Base-by-base conservation (phyloP, 805 yeast genomes). In the Yamadazyma philogaea region DNA sequence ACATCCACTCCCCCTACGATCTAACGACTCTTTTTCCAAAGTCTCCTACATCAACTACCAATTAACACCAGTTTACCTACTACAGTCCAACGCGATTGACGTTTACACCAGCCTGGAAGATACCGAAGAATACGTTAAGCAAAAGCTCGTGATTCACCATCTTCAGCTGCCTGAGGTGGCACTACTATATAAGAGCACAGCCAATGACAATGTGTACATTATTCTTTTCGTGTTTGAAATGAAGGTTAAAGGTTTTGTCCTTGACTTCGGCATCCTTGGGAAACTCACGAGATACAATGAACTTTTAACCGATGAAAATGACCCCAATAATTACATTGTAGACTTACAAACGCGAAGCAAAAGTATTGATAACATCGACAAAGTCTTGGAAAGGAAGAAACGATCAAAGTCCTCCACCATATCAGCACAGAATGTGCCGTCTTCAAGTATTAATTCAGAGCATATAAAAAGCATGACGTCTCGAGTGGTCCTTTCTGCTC, bases 401-500 rank as follows among this genome's bases (percentile, higher is more conserved):
- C 32, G 34, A 36, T 33, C 42, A 18, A 42, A 45, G 34, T 39
- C 53, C 17, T 36, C 46, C 4, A 54, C 60, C 1, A 50, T 59
- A 7, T 5, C 26, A 16, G 18, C 39, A 15, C 11, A 21, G 10
- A 12, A 7, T 4, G 12, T 18, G n/a, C 16, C 22, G 7, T 37
- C 32, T 7, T 47, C 50, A 30, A 45, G 55, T 8, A 54, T 50
- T 10, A 53, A 60, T 28, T 50, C 52, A 18, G 69, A 62, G 20
- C 36, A 39, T 3, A 34, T 30, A 7, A 53, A 61, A 37, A 63
- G 54, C 44, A 63, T 64, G 11, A 51, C 68, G 19, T 60, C 54
- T 41, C 63, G 65, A 44, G 49, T 68, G 7, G 59, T 68, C 12
- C 53, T 63, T n/a, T 66, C 73, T 14, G 75, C 74, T 7, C 53